Conservation (phyloP, 805 yeast species). For the Candida sphagnicola region DNA sequence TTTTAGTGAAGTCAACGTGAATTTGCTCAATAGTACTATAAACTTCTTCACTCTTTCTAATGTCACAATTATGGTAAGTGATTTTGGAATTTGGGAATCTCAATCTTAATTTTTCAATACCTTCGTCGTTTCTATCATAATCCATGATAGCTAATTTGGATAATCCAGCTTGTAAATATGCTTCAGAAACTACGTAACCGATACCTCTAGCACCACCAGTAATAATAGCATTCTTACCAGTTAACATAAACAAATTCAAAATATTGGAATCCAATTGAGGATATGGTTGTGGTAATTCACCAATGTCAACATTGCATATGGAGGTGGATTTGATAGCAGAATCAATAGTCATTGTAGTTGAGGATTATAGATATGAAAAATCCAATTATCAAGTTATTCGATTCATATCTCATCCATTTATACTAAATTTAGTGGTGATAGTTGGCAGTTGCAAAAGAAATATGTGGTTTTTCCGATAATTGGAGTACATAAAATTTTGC, state of each 20-base stretch:
- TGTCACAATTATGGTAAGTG: slow-evolving; percentile 34
- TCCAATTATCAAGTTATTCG: background rate
- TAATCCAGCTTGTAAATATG: slow-evolving; percentile 35
- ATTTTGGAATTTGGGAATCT: slow-evolving; percentile 30
- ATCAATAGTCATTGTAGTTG: slow-evolving; percentile 21
- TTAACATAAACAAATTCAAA: slow-evolving; percentile 26
- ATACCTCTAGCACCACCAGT: slow-evolving; percentile 40
- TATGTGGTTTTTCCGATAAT: slow-evolving; percentile 4
- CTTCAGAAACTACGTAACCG: slow-evolving; percentile 32
- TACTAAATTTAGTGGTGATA: background rate
- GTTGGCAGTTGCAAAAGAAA: slow-evolving; percentile 1
- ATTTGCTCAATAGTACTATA: slow-evolving; percentile 27
- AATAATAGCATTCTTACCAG: slow-evolving; percentile 29
- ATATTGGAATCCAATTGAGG: slow-evolving; percentile 25
- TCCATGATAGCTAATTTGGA: slow-evolving; percentile 38
- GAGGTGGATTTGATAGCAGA: slow-evolving; percentile 14
- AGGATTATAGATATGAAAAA: background rate
- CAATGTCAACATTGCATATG: slow-evolving; percentile 31
- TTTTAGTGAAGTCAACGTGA: slow-evolving; percentile 27
- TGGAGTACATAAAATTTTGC: background rate
- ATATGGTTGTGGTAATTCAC: slow-evolving; percentile 34
- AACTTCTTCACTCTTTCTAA: slow-evolving; percentile 36
- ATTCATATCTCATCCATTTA: background rate
- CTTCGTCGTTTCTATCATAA: slow-evolving; percentile 27
- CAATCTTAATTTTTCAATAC: slow-evolving; percentile 20